Base-by-base conservation (phyloP, 176 grass and related monocot genomes). In the Poa pratensis region DNA sequence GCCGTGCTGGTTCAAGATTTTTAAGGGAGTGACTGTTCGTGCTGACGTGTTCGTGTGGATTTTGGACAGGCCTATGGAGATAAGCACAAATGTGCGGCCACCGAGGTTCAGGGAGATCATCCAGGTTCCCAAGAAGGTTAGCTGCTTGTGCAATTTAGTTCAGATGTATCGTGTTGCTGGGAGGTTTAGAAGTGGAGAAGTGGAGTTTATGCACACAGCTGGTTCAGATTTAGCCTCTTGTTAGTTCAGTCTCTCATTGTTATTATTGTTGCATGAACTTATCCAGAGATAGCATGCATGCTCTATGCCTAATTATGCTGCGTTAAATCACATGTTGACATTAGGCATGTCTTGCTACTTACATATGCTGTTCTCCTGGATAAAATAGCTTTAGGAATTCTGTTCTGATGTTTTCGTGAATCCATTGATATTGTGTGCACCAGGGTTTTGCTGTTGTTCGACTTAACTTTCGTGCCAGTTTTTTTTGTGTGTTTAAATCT, bases 101-200 rank as follows among this genome's bases (percentile, higher is more conserved):
- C 84, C 88, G 32, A 92, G 85, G 48, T 72, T 94, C 61, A 94
- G 87, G 60, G 93, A 99, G 83, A 90, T 99, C 13, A 88, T 99
- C 18, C 93, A 96, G 88, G 86, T 83, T 69, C 93, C 96, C 3
- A 96, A 92, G 89, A 99, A 96, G 94, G 94, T 96, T 10, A 73
- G 81, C 24, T 78, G 71, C 73, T 42, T 15, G 18, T 14, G 28
- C 20, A 5, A 54, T 63, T 67, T 11, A 11, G 8, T 79, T 85
- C 3, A 5, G 27, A 45, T 58, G 30, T 45, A 34, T 8, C 46
- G 49, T 40, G 34, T 20, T 68, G 46, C 28, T 17, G 7, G 19
- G 27, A 66, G 10, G n/a, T 52, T n/a, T 62, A 9, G 67, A 23
- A 46, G 57, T 64, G 54, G 3, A 27, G 26, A 76, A 34, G 60